Conservation (phyloP, 2,329 filamentous ascomycete genomes). For the Arthrinium puccinioides region DNA sequence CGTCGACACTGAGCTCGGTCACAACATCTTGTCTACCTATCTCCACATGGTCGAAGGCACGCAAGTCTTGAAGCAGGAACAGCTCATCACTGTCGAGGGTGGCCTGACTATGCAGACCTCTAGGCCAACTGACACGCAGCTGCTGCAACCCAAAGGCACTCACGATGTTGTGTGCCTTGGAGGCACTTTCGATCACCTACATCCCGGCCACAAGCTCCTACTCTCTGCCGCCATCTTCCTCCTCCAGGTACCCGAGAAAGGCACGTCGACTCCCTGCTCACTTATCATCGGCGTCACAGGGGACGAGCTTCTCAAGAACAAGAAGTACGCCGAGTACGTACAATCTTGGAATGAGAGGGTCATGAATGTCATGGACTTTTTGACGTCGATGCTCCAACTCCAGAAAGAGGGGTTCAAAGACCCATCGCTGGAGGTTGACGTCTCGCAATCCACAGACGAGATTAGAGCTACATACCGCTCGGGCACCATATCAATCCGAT, state of each 20-base stretch:
- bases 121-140: conserved; percentile 1
- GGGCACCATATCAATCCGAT: conserved; percentile 59
- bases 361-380: conserved; percentile 61
- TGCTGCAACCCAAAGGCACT: conserved; percentile 17
- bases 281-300: conserved; percentile 84
- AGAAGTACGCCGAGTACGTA: conserved; percentile 76
- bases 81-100: conserved; percentile 44
- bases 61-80: conserved; percentile 39
- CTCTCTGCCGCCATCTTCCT: conserved; percentile 79
- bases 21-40: conserved; percentile 46
- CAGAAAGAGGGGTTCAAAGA: conserved; percentile 33
- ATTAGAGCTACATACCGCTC: conserved; percentile 51
- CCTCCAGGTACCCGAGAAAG: conserved; percentile 42
- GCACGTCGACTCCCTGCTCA: conserved; percentile 35
- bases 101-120: conserved; percentile 35
- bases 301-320: conserved; percentile 78
- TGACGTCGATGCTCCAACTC: conserved; percentile 53
- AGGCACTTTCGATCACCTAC: conserved; percentile 94
- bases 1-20: conserved; percentile 57
- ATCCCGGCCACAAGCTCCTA: conserved; percentile 92
- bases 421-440: too few species aligned
- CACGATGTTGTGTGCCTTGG: conserved; percentile 70
- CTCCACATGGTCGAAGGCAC: conserved; percentile 37
- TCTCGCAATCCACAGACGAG: conserved; percentile 33
- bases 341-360: conserved; percentile 76